Base-by-base conservation (phyloP, 495 filamentous ascomycete species). In the Tricharina praecox region DNA sequence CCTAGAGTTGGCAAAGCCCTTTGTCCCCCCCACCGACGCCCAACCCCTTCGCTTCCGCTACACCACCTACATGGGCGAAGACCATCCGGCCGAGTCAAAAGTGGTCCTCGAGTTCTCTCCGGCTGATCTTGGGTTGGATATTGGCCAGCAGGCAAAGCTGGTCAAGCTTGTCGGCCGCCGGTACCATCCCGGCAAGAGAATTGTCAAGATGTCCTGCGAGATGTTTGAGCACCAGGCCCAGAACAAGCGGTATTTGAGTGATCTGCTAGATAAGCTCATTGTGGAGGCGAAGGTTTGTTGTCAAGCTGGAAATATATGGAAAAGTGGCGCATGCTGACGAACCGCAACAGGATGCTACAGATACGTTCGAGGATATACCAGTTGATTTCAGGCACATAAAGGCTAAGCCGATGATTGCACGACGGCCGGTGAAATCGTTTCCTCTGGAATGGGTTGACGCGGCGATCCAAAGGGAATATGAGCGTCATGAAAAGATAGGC, bases 61-160 rank as follows among this genome's bases (percentile, higher is more conserved):
- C 66, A 96, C 92, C n/a, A 82, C 78, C 38, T 95, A 95, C 64
- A 76, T 96, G 73, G 92, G 92, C 51, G 90, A 97, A 64, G 63
- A 77, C 44, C 92, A 96, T 64, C 87, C 92, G 0, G 85, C 86
- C 10, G 80, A 85, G 61, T 73, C 76, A 45, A 97, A 97, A 67
- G 85, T 97, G 23, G 87, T 95, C 4, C 74, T 95, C 23, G 85
- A 94, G 62, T 90, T 96, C 56, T 72, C 67, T 50, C 76, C 82
- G 11, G 52, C 56, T 33, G 86, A 93, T 63, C 62, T 88, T 44
- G 65, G 69, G 40, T 71, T 96, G 26, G 74, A 68, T 34, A 68
- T 73, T 32, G 60, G 64, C 5, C 84, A 96, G 60, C 72, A 73
- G 48, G 61, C 70, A 57, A 96, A 94, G 58, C 68, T 97, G 53